These are phyloP conservation scores for Rhexocercosporidium sp. DNA, from an alignment of 2,329 filamentous ascomycete species.

Conservation along the genomic window DNA sequence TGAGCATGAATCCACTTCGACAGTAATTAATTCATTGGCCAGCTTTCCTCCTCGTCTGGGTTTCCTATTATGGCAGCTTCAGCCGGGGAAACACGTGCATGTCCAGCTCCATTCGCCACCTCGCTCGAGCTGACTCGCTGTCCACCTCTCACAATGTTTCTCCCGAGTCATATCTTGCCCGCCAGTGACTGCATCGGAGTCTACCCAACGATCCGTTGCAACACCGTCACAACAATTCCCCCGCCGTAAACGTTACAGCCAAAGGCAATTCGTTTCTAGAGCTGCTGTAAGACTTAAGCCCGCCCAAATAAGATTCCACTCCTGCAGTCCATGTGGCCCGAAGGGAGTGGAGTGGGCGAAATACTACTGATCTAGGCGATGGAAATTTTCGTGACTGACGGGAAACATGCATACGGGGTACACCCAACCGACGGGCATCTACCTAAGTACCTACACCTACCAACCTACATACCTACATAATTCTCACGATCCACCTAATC, in stretches of 20 bases:
- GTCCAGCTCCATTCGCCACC: neutral
- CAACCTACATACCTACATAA: too few relatives aligned
- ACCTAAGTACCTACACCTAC: too few relatives aligned
- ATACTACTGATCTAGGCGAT: slow-evolving; percentile 28
- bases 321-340: slow-evolving; percentile 9
- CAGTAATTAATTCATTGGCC: neutral
- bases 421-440: slow-evolving; percentile 1
- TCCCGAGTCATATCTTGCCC: slow-evolving; percentile 2
- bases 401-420: slow-evolving; percentile 8
- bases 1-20: too few relatives aligned
- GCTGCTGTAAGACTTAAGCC: neutral
- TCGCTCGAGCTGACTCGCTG: neutral
- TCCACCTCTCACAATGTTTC: neutral
- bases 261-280: neutral
- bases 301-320: neutral
- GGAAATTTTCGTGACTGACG: slow-evolving; percentile 19
- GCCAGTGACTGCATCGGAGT: neutral
- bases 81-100: neutral
- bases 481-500: slow-evolving; percentile 19
- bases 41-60: neutral
- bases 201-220: neutral
- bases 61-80: neutral
- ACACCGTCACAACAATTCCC: neutral
- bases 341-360: slow-evolving; percentile 7
- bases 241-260: neutral